Evolutionary conservation across 768 basidiomycete genomes (phyloP).

Genomic region (Amanita subjunquillea): DNA sequence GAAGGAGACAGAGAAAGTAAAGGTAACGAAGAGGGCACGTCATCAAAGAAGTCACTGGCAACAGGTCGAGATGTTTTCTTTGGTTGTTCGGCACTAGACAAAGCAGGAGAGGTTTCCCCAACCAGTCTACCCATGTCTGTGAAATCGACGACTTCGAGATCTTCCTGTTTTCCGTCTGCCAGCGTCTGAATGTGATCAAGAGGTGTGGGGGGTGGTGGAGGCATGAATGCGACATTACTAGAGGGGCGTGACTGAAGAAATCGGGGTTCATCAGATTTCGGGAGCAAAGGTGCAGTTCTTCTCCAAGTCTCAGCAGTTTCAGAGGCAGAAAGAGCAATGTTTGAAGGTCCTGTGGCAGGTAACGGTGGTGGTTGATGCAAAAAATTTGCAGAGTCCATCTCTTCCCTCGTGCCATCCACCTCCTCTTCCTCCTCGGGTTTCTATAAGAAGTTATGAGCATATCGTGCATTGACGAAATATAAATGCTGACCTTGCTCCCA

Average conservation of each 20-base stretch:
- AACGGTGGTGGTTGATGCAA: background rate
- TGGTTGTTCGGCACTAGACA: slow-evolving; percentile 7
- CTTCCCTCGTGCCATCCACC: slow-evolving; percentile 3
- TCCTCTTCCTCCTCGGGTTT: slow-evolving; percentile 26
- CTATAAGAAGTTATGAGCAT: slow-evolving; percentile 10
- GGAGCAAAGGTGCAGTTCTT: slow-evolving; percentile 30
- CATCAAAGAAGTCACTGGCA: slow-evolving; percentile 71
- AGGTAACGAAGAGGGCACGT: slow-evolving; percentile 14
- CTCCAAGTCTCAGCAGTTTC: slow-evolving; percentile 58
- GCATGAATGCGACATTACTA: slow-evolving; percentile 9
- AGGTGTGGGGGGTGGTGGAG: slow-evolving; percentile 8
- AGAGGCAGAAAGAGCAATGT: slow-evolving; percentile 18
- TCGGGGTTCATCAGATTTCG: slow-evolving; percentile 19
- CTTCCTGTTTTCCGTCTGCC: slow-evolving; percentile 25
- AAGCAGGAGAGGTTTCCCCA: slow-evolving; percentile 19
- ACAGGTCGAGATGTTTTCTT: slow-evolving; percentile 34
- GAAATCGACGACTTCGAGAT: slow-evolving; percentile 76
- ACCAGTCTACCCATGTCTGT: slow-evolving; percentile 66
- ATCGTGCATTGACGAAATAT: background rate
- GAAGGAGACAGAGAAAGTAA: slow-evolving; percentile 4
- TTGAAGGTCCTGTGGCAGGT: slow-evolving; percentile 8
- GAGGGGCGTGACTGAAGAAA: slow-evolving; percentile 14
- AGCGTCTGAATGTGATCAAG: slow-evolving; percentile 5
- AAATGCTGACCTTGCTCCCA: slow-evolving; percentile 9
- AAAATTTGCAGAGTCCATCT: background rate